A percentile compares a stretch with the other conserved stretches of the same genome.
phyloP scores from a whole-genome alignment of 495 filamentous ascomycete species.

The Glonium stellatum region DNA sequence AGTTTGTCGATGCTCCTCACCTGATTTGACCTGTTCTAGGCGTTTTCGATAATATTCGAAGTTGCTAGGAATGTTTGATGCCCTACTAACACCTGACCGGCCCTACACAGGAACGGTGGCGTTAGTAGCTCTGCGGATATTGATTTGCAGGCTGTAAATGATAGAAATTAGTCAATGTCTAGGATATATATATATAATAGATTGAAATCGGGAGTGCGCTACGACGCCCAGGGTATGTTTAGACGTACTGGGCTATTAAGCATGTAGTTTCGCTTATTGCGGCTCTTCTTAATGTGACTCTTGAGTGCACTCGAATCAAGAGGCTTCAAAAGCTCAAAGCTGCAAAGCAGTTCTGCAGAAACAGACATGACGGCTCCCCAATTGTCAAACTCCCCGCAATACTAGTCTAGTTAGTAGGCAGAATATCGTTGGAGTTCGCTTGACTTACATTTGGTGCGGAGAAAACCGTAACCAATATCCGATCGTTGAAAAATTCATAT shows the following conservation, averaged over 20 bases:
- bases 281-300: constrained; percentile 97
- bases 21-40: not conserved
- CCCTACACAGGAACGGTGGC: constrained; percentile 6
- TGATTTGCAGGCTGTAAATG: constrained; percentile 28
- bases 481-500: constrained; percentile 97
- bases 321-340: constrained; percentile 94
- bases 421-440: constrained; percentile 24
- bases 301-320: constrained; percentile 95
- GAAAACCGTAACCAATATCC: constrained; percentile 94
- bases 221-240: no score
- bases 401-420: constrained; percentile 46
- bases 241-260: constrained; percentile 77
- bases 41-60: not conserved
- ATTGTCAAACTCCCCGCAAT: constrained; percentile 99
- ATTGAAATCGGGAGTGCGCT: constrained; percentile 4
- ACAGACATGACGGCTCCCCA: constrained; percentile 99
- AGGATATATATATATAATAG: not conserved
- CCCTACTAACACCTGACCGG: constrained; percentile 1
- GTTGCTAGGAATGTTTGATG: constrained; percentile 5
- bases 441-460: constrained; percentile 88
- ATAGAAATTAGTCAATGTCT: constrained; percentile 15
- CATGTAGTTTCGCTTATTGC: constrained; percentile 84
- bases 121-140: constrained; percentile 32
- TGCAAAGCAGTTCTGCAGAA: constrained; percentile 84
- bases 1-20: not conserved